Base-by-base conservation (phyloP, 345 rosid genomes). In the Rubroshorea leprosula region DNA sequence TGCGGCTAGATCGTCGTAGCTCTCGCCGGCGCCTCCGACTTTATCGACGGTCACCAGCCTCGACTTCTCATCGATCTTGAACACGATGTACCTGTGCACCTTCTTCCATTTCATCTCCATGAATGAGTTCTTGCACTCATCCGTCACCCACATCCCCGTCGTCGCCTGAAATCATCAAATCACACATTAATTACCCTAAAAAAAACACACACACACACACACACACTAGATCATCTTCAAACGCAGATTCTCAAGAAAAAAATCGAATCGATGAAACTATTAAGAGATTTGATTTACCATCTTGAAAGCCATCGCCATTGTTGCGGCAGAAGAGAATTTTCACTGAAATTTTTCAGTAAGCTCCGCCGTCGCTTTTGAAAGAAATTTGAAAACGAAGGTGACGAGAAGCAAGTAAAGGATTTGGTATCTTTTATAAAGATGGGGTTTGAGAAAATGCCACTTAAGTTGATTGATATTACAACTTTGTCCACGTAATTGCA, bases 21-120 rank as follows among this genome's bases (percentile, higher is more conserved):
- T 76, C 51, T 89, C 96, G 0, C 90, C 90, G 27, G 96, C 66
- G n/a, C 82, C 93, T 0, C 96, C 98, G 4, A 86, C 85, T 83
- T 88, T 86, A 57, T 91, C 96, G 19, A 91, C 98, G 48, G 90
- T 86, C 54, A 91, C 85, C 64, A 84, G 60, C 71, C 76, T 83
- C 0, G 96, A 82, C 61, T 83, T 89, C 74, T 92, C 98, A 10
- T 92, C 98, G 68, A 91, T 88, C 92, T 88, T 91, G 78, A 82
- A 88, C 59, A 91, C 92, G 60, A 91, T 86, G 77, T 77, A 91
- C 51, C 92, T 71, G 2, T 82, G 88, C 13, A 84, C 84, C 70
- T 86, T 88, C 73, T 86, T 92, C 98, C 98, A 86, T 59, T 92
- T 89, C 98, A 92, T 83, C 67, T 80, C 95, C 95, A 81, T 81